Base-by-base conservation (phyloP, 805 yeast genomes). In the Candida adriatica region DNA sequence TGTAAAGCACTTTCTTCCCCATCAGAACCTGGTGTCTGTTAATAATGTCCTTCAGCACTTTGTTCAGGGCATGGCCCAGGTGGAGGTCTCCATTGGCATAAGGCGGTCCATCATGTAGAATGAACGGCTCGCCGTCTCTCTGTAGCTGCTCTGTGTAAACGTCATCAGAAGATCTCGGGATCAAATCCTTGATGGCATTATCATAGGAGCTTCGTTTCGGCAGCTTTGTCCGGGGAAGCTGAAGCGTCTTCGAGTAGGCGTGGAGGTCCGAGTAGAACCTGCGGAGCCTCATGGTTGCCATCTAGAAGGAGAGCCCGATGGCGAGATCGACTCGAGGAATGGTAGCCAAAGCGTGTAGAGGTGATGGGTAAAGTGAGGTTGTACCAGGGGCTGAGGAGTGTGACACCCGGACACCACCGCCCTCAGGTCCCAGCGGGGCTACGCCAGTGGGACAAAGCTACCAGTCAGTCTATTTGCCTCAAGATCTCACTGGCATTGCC, bases 61-160 rank as follows among this genome's bases (percentile, higher is more conserved):
- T 90, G 61, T 92, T 92, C 46, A 92, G 59, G 0, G 97, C 85
- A 59, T 92, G 99, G 34, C 97, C 86, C 30, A 88, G 56, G 55
- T 92, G 99, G 15, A 92, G 61, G 40, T 80, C 86, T 4, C 97
- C 98, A 52, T 92, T 92, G 9, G 98, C 97, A 58, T 90, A 92
- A 0, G 99, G 99, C 0, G 99, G 99, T 0, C 99, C 99, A 58
- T 92, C 99, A 46, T 88, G 96, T 1, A 92, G 60, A 2, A 80
- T 68, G 46, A 81, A 90, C 21, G 68, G 41, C 13, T 71, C 58
- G 2, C 62, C 58, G 6, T 48, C 47, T 1, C 53, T 48, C 5
- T 45, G 31, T 16, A 53, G 50, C 46, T 81, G 96, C 75, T 85
- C 69, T 9, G 61, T 47, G 55, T 90, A 90, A 13, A 90, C 60